Percentiles rank a stretch among this genome's conserved stretches.
Evolutionary conservation across 176 grass and related monocot species (phyloP).

Genomic region (Poa annua): DNA sequence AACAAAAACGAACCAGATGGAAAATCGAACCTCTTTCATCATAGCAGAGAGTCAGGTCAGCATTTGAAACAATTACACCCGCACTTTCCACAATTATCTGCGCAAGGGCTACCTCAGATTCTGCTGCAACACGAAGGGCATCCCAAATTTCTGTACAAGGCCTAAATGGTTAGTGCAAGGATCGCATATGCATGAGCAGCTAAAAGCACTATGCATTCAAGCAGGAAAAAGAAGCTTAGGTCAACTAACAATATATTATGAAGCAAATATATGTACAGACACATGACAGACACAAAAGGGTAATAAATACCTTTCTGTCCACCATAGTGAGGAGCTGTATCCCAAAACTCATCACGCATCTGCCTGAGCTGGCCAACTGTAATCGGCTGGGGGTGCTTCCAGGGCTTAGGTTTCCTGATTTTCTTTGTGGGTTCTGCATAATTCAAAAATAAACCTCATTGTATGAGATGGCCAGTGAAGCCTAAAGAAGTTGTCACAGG

Average conservation of each 20-base stretch:
- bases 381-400: conserved; percentile 72
- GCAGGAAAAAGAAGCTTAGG: not conserved
- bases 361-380: conserved; percentile 61
- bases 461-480: conserved; percentile 31
- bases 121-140: conserved; percentile 68
- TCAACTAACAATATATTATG: not conserved
- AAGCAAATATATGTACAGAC: not conserved
- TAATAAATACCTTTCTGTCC: conserved; percentile 62
- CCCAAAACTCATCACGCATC: conserved; percentile 72
- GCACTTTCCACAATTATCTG: conserved; percentile 77
- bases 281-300: not conserved
- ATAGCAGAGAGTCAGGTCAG: conserved; percentile 74
- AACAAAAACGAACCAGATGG: not conserved
- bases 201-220: conserved; percentile 9
- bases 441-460: not conserved
- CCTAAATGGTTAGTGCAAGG: conserved; percentile 30
- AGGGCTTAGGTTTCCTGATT: conserved; percentile 69
- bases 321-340: conserved; percentile 81
- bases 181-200: not conserved
- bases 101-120: conserved; percentile 63
- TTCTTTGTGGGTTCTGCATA: conserved; percentile 62
- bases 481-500: not conserved
- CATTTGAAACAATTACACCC: conserved; percentile 68
- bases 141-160: conserved; percentile 73
- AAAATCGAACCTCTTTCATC: conserved; percentile 66